phyloP scores from a whole-genome alignment of 1,139 yeast species.

The Suhomyces kunorum region DNA sequence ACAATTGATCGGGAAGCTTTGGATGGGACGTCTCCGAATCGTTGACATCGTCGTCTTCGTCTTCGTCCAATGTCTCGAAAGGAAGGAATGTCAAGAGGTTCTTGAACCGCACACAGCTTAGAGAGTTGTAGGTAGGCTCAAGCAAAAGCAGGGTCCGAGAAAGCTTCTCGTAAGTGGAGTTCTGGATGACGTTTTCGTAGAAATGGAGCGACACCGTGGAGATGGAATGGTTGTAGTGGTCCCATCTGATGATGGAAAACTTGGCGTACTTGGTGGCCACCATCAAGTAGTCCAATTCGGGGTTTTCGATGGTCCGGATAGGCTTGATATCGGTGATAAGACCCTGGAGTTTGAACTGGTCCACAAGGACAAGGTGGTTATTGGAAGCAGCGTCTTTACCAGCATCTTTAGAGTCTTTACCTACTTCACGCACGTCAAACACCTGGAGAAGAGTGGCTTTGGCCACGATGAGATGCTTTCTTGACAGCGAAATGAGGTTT shows the following conservation, averaged over 20 bases:
- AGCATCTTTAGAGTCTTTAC: too few relatives aligned
- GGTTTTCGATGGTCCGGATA: slow-evolving; percentile 53
- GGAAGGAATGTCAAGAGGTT: slow-evolving; percentile 79
- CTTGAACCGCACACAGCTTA: slow-evolving; percentile 66
- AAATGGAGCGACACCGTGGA: slow-evolving; percentile 81
- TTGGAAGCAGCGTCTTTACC: slow-evolving; percentile 22
- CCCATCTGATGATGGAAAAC: slow-evolving; percentile 75
- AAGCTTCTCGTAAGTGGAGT: slow-evolving; percentile 49
- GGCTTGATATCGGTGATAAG: slow-evolving; percentile 59
- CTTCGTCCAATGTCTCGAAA: slow-evolving; percentile 49
- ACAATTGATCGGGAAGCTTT: slow-evolving; percentile 23
- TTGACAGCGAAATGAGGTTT: slow-evolving; percentile 53
- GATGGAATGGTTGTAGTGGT: slow-evolving; percentile 50
- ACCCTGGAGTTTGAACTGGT: slow-evolving; percentile 75
- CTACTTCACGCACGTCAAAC: slow-evolving; percentile 45
- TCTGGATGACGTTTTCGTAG: slow-evolving; percentile 70
- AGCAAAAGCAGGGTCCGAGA: slow-evolving; percentile 53
- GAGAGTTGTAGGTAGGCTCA: slow-evolving; percentile 62
- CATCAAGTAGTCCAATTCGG: slow-evolving; percentile 58
- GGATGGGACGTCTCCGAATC: slow-evolving; percentile 17
- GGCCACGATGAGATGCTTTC: slow-evolving; percentile 63
- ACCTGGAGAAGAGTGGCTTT: slow-evolving; percentile 75
- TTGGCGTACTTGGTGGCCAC: slow-evolving; percentile 78
- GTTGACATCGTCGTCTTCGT: slow-evolving; percentile 32
- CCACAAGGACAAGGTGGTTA: slow-evolving; percentile 52